phyloP scores from a whole-genome alignment of 805 yeast species.

The Schizosaccharomyces pombe region ASM294v3 CU329670.1:3421501-3422000 shows the following conservation, averaged over 20 bases:
- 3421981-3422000: conserved; percentile 13
- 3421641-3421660: conserved; percentile 37
- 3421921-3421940: conserved; percentile 26
- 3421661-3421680: conserved; percentile 28
- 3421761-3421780: conserved; percentile 66
- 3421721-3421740: conserved; percentile 9
- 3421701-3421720: not conserved
- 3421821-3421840: conserved; percentile 30
- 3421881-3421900: conserved; percentile 15
- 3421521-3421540: conserved; percentile 29
- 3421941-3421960: conserved; percentile 40
- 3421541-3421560: conserved; percentile 7
- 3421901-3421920: conserved; percentile 10
- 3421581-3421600: conserved; percentile 26
- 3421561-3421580: conserved; percentile 6
- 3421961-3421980: conserved; percentile 15
- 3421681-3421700: conserved; percentile 8
- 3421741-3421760: conserved; percentile 16
- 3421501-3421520: conserved; percentile 36
- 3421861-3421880: conserved; percentile 40
- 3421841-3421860: conserved; percentile 44
- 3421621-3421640: conserved; percentile 46
- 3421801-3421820: conserved; percentile 18
- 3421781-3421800: conserved; percentile 31
- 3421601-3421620: conserved; percentile 48